Percentiles rank a stretch among this genome's conserved stretches.
Evolutionary conservation across 257 asterid species (phyloP).

Genomic region (Solanum pennellii): DNA sequence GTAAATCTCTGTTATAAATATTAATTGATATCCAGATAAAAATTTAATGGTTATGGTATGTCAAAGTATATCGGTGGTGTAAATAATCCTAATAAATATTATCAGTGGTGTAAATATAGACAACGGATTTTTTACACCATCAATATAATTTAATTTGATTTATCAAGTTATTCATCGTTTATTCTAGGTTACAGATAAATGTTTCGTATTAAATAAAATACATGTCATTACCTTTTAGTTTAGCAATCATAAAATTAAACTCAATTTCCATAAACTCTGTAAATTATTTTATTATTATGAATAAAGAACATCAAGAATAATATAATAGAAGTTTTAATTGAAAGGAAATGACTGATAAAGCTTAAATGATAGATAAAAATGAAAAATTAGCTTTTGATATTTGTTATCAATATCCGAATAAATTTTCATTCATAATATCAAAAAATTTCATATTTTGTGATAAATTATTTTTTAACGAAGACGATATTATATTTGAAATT

Average conservation of each 20-base stretch:
- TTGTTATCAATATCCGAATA: neutral
- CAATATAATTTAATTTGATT: neutral
- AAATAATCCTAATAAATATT: no score
- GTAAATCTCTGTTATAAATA: neutral
- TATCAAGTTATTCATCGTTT: neutral
- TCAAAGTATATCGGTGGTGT: neutral
- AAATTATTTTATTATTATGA: neutral
- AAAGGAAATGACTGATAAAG: neutral
- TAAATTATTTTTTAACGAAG: accelerated
- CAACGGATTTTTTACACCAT: no score
- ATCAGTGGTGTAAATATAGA: no score
- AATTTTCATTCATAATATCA: neutral
- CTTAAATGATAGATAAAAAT: neutral
- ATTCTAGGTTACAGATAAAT: no score
- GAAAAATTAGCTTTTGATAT: neutral
- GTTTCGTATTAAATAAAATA: no score
- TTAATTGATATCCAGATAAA: neutral
- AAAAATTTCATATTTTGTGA: neutral
- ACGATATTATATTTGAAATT: neutral
- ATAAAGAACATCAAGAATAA: neutral
- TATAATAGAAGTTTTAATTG: neutral
- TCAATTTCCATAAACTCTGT: neutral
- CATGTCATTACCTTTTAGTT: no score
- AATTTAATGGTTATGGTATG: neutral
- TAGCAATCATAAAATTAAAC: neutral